phyloP scores from a whole-genome alignment of 129 eudicot genomes.

The Chrysanthemum lavandulifolium region DNA sequence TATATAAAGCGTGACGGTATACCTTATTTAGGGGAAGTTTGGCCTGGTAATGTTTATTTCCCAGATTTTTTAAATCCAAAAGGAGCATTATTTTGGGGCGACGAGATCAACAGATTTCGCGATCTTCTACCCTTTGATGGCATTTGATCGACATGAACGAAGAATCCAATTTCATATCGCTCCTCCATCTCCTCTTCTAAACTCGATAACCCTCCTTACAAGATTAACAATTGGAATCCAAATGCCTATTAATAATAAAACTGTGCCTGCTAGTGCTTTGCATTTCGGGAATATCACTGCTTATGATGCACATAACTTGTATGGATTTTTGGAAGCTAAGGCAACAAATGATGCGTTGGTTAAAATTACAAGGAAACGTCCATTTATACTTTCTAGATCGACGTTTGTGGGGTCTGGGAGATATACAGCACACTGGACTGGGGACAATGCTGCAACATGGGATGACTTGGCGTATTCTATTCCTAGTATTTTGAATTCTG shows the following conservation, averaged over 20 bases:
- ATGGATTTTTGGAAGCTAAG: slow-evolving; percentile 70
- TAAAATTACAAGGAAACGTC: slow-evolving; percentile 51
- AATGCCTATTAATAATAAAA: slow-evolving; percentile 43
- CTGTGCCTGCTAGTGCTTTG: slow-evolving; percentile 70
- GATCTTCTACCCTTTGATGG: slow-evolving; percentile 41
- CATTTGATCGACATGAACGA: slow-evolving; percentile 93
- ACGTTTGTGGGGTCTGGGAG: slow-evolving; percentile 88
- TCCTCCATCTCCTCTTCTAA: slow-evolving; percentile 43
- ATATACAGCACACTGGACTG: slow-evolving; percentile 91
- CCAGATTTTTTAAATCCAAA: slow-evolving; percentile 81
- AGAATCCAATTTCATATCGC: slow-evolving; percentile 62
- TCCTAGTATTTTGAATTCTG: slow-evolving; percentile 67
- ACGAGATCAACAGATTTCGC: slow-evolving; percentile 58
- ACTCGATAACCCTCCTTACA: slow-evolving; percentile 81
- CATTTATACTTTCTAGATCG: slow-evolving; percentile 68
- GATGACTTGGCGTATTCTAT: slow-evolving; percentile 75
- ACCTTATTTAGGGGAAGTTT: slow-evolving; percentile 74
- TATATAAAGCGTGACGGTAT: slow-evolving; percentile 65
- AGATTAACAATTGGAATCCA: slow-evolving; percentile 65
- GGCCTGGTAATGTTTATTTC: slow-evolving; percentile 80
- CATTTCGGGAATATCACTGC: slow-evolving; percentile 67
- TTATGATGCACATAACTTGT: slow-evolving; percentile 74
- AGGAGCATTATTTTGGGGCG: slow-evolving; percentile 50
- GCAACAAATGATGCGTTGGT: slow-evolving; percentile 56
- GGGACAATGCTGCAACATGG: slow-evolving; percentile 92